These are phyloP conservation scores for Sarcodon sp. DNA, from an alignment of 768 basidiomycete genomes.

Conservation along the genomic window DNA sequence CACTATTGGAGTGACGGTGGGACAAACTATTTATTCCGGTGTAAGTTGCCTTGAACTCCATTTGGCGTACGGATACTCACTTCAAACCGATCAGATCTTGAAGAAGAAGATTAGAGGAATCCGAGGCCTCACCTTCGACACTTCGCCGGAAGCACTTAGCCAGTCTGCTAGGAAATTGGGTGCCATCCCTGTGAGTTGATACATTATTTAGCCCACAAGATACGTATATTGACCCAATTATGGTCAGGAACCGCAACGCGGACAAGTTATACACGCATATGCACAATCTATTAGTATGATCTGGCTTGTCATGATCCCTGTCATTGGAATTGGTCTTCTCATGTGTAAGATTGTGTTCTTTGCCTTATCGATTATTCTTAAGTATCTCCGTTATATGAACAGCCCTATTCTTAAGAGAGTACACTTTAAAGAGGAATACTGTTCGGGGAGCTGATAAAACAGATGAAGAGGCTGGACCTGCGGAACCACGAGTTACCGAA, in stretches of 20 bases:
- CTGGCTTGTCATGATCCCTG: slow-evolving; percentile 53
- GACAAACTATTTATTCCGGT: slow-evolving; percentile 57
- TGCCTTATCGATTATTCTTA: too few relatives aligned
- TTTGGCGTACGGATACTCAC: background rate
- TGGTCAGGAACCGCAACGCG: slow-evolving; percentile 15
- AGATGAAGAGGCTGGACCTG: slow-evolving; percentile 13
- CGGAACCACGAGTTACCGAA: slow-evolving; percentile 1
- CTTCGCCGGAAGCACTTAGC: slow-evolving; percentile 28
- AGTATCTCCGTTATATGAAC: background rate
- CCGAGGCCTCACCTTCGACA: slow-evolving; percentile 25
- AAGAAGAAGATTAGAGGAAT: slow-evolving; percentile 24
- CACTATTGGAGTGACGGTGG: slow-evolving; percentile 64
- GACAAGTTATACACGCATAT: slow-evolving; percentile 45
- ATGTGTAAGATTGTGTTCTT: too few relatives aligned
- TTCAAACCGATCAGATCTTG: slow-evolving; percentile 17
- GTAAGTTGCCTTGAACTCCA: slow-evolving; percentile 16
- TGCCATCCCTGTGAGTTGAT: slow-evolving; percentile 27
- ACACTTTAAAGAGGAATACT: slow-evolving; percentile 41
- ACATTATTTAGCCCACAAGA: background rate
- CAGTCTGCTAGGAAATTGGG: slow-evolving; percentile 32
- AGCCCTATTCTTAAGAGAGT: slow-evolving; percentile 47
- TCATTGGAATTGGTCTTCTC: slow-evolving; percentile 34
- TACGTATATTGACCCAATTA: background rate
- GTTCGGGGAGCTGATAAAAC: slow-evolving; percentile 22
- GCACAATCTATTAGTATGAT: slow-evolving; percentile 47